Base-by-base conservation (phyloP, 768 basidiomycete genomes). In the Leccinum imitatum region DNA sequence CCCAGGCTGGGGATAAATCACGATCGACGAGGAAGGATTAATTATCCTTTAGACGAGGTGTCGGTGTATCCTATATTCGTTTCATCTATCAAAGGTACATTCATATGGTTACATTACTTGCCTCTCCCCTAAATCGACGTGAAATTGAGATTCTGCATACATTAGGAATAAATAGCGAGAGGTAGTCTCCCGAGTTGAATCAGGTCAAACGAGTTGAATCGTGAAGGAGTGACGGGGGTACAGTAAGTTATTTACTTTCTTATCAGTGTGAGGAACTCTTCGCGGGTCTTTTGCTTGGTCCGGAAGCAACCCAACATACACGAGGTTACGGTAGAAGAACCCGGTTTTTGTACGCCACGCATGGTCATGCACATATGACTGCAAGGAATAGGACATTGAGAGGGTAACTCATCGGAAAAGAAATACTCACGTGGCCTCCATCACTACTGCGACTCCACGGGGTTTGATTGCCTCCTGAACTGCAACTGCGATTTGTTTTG, bases 321-420 rank as follows among this genome's bases (percentile, higher is more conserved):
- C 6, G 92, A 95, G 6, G 97, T 99, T 50, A 95, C 90, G 1
- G 97, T 99, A 23, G 91, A 85, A 7, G 96, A 83, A 25, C 97
- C 97, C 3, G 96, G 96, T 76, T 99, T 99, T 77, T 99, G 97
- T 9, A 99, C 97, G 56, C 97, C 97, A 63, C 97, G 90, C 96
- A 98, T 98, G 3, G 96, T 95, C 97, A 99, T 99, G 72, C 96
- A 98, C 75, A 98, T 83, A 76, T 98, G 96, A 23, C 93, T 95
- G 69, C 6, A 37, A 50, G 53, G 59, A 56, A 39, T 21, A 59
- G 57, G 59, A 41, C 31, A 56, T n/a, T 56, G 44, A 65, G 66
- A 56, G 14, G 50, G 58, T 39, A 57, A 56, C 54, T 39, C 33
- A 59, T 50, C n/a, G 54, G 60, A 11, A 55, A 53, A 46, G n/a